Conservation (phyloP, 2,329 filamentous ascomycete genomes). For the Simplicillium sp. region DNA sequence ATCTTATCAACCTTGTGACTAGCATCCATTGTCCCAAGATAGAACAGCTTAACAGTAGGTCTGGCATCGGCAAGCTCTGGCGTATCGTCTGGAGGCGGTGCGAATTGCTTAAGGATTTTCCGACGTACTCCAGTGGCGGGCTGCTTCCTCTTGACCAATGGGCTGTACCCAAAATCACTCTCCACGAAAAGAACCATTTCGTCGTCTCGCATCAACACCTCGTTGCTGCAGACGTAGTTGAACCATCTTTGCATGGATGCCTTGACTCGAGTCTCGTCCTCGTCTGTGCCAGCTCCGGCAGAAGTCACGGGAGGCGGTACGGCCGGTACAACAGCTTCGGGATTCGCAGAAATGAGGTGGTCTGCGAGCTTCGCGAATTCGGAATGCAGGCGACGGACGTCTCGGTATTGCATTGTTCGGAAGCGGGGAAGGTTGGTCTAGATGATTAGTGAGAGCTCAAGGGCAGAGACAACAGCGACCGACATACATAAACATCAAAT, state of each 20-base stretch:
- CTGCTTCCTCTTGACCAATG: slow-evolving; percentile 90
- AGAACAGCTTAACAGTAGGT: slow-evolving; percentile 90
- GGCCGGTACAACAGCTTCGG: slow-evolving; percentile 86
- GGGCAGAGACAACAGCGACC: not conserved
- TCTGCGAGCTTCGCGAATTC: slow-evolving; percentile 96
- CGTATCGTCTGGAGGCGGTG: slow-evolving; percentile 92
- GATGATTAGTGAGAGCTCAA: slow-evolving; percentile 12
- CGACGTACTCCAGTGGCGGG: slow-evolving; percentile 90
- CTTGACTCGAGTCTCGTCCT: slow-evolving; percentile 87
- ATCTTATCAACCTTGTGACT: slow-evolving; percentile 93
- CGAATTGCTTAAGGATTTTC: slow-evolving; percentile 97
- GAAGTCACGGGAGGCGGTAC: slow-evolving; percentile 92
- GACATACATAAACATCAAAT: slow-evolving; percentile 85
- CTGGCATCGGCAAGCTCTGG: slow-evolving; percentile 85
- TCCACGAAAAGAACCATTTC: slow-evolving; percentile 99
- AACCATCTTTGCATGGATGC: slow-evolving; percentile 87
- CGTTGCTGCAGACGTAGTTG: slow-evolving; percentile 85
- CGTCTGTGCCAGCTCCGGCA: slow-evolving; percentile 89
- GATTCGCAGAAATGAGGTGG: slow-evolving; percentile 94
- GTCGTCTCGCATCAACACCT: slow-evolving; percentile 87
- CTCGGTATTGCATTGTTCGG: slow-evolving; percentile 94
- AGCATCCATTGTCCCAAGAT: slow-evolving; percentile 91
- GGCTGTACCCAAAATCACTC: slow-evolving; percentile 96
- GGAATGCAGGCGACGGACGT: slow-evolving; percentile 88
- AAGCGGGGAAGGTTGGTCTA: slow-evolving; percentile 99